Conservation (phyloP, 768 basidiomycete genomes). For the Coprinopsis sp. region DNA sequence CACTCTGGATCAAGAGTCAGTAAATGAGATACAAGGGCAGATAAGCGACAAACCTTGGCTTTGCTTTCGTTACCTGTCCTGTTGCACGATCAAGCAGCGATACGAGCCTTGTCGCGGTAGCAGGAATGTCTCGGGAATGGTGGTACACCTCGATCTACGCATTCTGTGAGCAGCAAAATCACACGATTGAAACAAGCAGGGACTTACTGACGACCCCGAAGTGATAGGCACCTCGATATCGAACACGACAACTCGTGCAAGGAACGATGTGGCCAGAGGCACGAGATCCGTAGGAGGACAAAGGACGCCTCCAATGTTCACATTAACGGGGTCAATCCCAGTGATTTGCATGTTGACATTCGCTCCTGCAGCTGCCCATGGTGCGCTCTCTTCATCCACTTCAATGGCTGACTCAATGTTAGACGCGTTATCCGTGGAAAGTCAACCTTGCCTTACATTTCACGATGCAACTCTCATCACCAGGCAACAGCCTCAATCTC, state of each 20-base stretch:
- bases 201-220: conserved; percentile 72
- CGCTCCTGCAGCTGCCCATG: conserved; percentile 88
- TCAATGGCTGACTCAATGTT: conserved; percentile 62
- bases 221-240: conserved; percentile 89
- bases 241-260: conserved; percentile 88
- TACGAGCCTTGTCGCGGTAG: conserved; percentile 77
- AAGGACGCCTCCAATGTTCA: conserved; percentile 85
- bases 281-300: conserved; percentile 72
- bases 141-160: conserved; percentile 87
- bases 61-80: conserved; percentile 67
- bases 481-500: conserved; percentile 78
- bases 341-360: conserved; percentile 86
- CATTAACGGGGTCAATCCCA: conserved; percentile 78
- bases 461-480: conserved; percentile 84
- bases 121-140: conserved; percentile 90
- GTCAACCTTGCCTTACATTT: conserved; percentile 40
- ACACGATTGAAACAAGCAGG: background rate
- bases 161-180: background rate
- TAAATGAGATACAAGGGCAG: conserved; percentile 1
- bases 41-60: conserved; percentile 74
- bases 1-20: conserved; percentile 45
- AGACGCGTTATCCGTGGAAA: background rate
- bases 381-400: conserved; percentile 66
- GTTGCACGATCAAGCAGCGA: conserved; percentile 73
- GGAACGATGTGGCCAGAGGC: conserved; percentile 72